Evolutionary conservation across 306 rosid genomes (phyloP), one percentile per base, ranked within the genome.

Genomic region (Quercus aquifolioides): DNA sequence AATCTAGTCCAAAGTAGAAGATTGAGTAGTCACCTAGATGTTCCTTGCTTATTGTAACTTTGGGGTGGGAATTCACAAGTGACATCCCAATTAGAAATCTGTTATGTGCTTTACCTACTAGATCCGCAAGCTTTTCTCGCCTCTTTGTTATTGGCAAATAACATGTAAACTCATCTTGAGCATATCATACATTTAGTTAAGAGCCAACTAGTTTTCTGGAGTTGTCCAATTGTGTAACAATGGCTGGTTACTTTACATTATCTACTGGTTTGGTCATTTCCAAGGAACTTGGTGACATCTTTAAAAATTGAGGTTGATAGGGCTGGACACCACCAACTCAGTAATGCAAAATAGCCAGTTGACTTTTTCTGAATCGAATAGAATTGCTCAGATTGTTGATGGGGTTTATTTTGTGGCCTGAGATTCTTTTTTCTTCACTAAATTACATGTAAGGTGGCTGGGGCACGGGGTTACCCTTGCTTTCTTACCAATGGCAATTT

Each of bases 401-500:
- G 17, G 54, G 5, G 54, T 49, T 49, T 12, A 49, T 49, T 12
- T 49, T 49, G 54, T 49, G 15, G 68, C 38, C 10, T 62, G 38
- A 62, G 38, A 25, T 26, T 62, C 38, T 64, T 28, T 17, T 64
- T 15, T 64, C 70, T 64, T 30, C 70, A 30, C 46, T 30, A 30
- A 64, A 11, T 49, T 49, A 49, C 15, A 49, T 49, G 54, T 49
- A 13, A 49, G 54, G 54, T 49, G 54, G 54, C 12, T 49, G 54
- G 17, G 17, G 17, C 15, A 3, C 4, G 1, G 5, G 54, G 3
- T 74, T 31, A 56, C 25, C 4, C 33, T 58, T 75, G 6, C 71
- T 63, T 68, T 54, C 55, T 76, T 74, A 73, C 52, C 43, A 23
- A 74, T 77, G 59, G 6, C 15, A 65, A 31, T 62, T 19, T 80